Percentiles rank a stretch among this genome's conserved stretches.
These are phyloP conservation scores for Gastrolobium villosum DNA, from an alignment of 306 rosid species.

Conservation along the genomic window DNA sequence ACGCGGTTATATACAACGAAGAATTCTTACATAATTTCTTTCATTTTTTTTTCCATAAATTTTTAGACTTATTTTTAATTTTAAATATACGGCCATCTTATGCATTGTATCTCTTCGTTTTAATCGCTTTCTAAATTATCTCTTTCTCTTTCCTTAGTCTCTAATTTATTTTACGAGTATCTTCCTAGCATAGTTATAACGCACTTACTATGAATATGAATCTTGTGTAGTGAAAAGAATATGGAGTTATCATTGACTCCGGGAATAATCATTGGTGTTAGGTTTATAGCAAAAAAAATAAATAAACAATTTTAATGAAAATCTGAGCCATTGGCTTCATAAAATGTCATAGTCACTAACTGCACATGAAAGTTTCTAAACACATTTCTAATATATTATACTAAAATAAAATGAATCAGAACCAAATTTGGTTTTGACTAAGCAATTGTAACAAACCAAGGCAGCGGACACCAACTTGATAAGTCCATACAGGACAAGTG, in stretches of 20 bases:
- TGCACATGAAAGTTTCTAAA: conserved; percentile 1
- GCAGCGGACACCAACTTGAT: background rate
- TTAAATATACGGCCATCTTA: too few species aligned
- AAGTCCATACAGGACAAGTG: conserved; percentile 26
- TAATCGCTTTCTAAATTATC: too few species aligned
- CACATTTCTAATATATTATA: background rate
- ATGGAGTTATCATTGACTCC: background rate
- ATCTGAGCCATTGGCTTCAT: background rate
- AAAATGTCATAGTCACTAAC: conserved; percentile 19
- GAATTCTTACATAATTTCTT: too few species aligned
- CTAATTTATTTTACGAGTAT: too few species aligned
- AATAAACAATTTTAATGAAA: background rate
- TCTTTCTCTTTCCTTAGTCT: too few species aligned
- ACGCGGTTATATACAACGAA: too few species aligned
- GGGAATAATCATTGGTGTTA: conserved; percentile 13
- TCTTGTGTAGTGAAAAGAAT: too few species aligned
- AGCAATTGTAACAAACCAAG: background rate
- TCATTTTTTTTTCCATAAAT: too few species aligned
- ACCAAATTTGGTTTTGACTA: conserved; percentile 27
- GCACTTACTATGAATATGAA: too few species aligned
- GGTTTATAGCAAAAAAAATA: background rate
- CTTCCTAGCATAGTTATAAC: too few species aligned
- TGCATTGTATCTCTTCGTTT: too few species aligned
- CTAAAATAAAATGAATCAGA: background rate
- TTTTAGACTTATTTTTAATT: too few species aligned